Base-by-base conservation (phyloP, 768 basidiomycete genomes). In the Bullera alba region DNA sequence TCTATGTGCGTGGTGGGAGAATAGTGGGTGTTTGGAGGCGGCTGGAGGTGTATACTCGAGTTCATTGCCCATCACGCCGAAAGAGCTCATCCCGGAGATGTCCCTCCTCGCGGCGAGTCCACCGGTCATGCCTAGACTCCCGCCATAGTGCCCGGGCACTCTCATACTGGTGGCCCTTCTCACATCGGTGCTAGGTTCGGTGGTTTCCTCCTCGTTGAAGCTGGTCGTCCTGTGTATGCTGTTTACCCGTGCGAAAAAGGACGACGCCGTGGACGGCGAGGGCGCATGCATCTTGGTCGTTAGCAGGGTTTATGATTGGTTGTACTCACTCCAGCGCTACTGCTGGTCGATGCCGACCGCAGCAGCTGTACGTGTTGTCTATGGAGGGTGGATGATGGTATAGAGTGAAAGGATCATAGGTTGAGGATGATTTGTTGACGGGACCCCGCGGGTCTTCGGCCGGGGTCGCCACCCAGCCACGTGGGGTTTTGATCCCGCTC, bases 11-110 rank as follows among this genome's bases (percentile, higher is more conserved):
- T 71, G 69, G 53, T 71, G 63, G 3, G 65, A 60, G 54, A 71
- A 71, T 4, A 71, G 46, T 0, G 69, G 56, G 46, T 71, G 67
- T 29, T 63, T 35, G 15, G 61, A 54, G 15, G 67, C 67, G 22
- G 58, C 54, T 2, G 67, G 67, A 35, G 63, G 63, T 17, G 63
- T 57, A 42, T 53, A 4, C 54, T 44, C 16, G 63, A 44, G 25
- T 56, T 54, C 23, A 55, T 55, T 23, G n/a, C 61, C 65, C 16
- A 59, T 61, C 19, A 59, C 53, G 7, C 48, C 37, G 35, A 66
- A 66, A 42, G 42, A 34, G n/a, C n/a, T n/a, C n/a, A n/a, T 39
- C 32, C n/a, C 10, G n/a, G 32, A n/a, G 32, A 34, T 34, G 10
- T 34, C 32, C 10, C 10, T 34, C 32, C 32, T 34, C 8, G 32